Evolutionary conservation across 441 rosid species (phyloP), one percentile per base, ranked within the genome.

Genomic region (Biscutella auriculata): DNA sequence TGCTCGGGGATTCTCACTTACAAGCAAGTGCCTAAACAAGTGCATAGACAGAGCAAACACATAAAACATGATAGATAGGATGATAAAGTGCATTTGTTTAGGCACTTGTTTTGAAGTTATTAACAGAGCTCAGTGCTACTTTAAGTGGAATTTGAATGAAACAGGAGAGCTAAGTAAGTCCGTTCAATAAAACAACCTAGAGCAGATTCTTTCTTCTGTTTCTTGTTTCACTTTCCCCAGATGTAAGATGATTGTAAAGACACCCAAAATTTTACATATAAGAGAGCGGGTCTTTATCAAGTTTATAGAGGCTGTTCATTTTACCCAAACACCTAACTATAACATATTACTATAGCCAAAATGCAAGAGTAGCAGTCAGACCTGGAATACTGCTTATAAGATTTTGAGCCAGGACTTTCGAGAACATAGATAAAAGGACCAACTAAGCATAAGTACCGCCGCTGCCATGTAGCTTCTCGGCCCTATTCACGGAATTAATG

Each of bases 401-500:
- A 77, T 76, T 78, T 83, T 53, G 96, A 80, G 50, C 66, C 74
- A 46, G 88, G 96, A 62, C 72, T 69, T 69, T 88, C 95, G 36
- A 94, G 85, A 47, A 82, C 73, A 60, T 87, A 94, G 40, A 94
- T 77, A 64, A 81, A 88, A 41, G 99, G 87, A 51, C 99, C 99
- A 63, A 90, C 97, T 60, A 94, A 77, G 78, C 85, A 94, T 45
- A 85, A 66, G 77, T 85, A 94, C 49, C 87, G 79, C 60, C 76
- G 77, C 82, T 85, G 84, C 97, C 99, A 94, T 34, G 77, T 75
- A 77, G 99, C 97, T 71, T 85, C 99, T 74, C 99, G 82, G 65
- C 97, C 99, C 97, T 94, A 76, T 57, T 57, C 76, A 30, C 50
- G 66, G 72, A 41, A 46, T 51, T 57, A 5, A 45, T 25, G 37